A percentile compares a stretch with the other conserved stretches of the same genome.
phyloP scores from a whole-genome alignment of 129 eudicot species.

The Flaveria ramosissima region DNA sequence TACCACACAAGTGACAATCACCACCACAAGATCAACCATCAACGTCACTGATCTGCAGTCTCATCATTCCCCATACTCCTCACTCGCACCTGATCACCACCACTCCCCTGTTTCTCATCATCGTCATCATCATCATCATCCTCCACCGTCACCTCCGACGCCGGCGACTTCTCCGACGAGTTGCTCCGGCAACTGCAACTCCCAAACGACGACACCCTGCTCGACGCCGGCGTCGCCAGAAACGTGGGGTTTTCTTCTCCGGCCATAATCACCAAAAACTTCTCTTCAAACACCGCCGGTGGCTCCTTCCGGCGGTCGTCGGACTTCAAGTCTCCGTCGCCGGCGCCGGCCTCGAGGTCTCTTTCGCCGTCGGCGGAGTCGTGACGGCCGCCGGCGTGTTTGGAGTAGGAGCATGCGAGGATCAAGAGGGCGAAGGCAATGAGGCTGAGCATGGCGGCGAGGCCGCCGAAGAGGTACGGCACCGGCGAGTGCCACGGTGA shows the following conservation, averaged over 20 bases:
- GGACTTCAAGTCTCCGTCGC: conserved; percentile 1
- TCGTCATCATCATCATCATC: background rate
- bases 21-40: conserved; percentile 1
- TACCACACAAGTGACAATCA: conserved; percentile 4
- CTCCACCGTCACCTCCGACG: conserved; percentile 23
- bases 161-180: conserved; percentile 10
- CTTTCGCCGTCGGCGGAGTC: conserved; percentile 27
- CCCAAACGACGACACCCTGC: conserved; percentile 47
- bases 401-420: conserved; percentile 75
- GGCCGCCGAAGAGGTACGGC: conserved; percentile 75
- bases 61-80: conserved; percentile 27
- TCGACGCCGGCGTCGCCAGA: conserved; percentile 58
- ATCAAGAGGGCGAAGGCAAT: conserved; percentile 69
- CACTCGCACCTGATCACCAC: conserved; percentile 28
- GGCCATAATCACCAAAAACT: conserved; percentile 66
- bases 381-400: conserved; percentile 45
- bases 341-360: conserved; percentile 50
- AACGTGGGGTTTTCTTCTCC: conserved; percentile 62
- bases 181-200: conserved; percentile 37
- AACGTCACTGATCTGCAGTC: background rate
- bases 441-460: conserved; percentile 74
- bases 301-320: background rate
- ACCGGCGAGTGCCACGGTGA: conserved; percentile 81
- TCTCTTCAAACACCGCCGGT: conserved; percentile 45
- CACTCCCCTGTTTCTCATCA: conserved; percentile 17